phyloP scores from a whole-genome alignment of 2,329 filamentous ascomycete species.

The Colletotrichum incanum region DNA sequence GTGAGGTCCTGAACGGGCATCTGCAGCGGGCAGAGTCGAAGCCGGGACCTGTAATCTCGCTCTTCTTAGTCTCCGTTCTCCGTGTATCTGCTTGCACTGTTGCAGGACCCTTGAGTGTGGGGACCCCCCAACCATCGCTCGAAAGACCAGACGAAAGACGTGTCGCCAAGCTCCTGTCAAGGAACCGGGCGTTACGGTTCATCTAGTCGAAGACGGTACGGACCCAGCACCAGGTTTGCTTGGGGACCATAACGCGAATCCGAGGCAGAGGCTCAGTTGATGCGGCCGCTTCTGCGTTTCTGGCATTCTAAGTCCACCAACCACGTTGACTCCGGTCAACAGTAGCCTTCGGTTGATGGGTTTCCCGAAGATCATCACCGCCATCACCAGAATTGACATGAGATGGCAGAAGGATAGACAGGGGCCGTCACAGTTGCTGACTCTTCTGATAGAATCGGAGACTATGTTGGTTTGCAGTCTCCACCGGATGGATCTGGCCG shows the following conservation, averaged over 20 bases:
- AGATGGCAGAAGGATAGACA: conserved; percentile 32
- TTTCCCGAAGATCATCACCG: conserved; percentile 35
- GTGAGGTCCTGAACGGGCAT: conserved; percentile 13
- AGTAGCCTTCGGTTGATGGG: conserved; percentile 29
- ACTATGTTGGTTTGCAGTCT: conserved; percentile 13
- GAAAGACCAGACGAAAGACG: conserved; percentile 36
- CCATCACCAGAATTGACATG: conserved; percentile 21
- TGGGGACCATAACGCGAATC: conserved; percentile 11
- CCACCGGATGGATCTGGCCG: conserved; percentile 19
- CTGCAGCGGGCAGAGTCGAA: conserved; percentile 27
- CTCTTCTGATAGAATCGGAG: conserved; percentile 8
- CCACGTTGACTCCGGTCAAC: conserved; percentile 1
- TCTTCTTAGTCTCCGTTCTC: conserved; percentile 1
- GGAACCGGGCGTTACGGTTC: conserved; percentile 19
- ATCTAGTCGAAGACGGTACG: conserved; percentile 29
- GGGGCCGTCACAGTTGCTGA: conserved; percentile 18
- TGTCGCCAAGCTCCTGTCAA: conserved; percentile 35
- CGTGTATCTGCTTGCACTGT: conserved; percentile 9
- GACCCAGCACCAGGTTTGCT: conserved; percentile 18
- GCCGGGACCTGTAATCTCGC: conserved; percentile 34
- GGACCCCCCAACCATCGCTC: conserved; percentile 20
- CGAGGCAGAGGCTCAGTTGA: conserved; percentile 23
- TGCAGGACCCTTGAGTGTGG: conserved; percentile 23
- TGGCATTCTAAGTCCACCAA: conserved; percentile 28
- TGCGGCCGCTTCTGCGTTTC: conserved; percentile 26